These are phyloP conservation scores for Pseudohalonectria lignicola DNA, from an alignment of 2,329 filamentous ascomycete genomes.

Conservation along the genomic window DNA sequence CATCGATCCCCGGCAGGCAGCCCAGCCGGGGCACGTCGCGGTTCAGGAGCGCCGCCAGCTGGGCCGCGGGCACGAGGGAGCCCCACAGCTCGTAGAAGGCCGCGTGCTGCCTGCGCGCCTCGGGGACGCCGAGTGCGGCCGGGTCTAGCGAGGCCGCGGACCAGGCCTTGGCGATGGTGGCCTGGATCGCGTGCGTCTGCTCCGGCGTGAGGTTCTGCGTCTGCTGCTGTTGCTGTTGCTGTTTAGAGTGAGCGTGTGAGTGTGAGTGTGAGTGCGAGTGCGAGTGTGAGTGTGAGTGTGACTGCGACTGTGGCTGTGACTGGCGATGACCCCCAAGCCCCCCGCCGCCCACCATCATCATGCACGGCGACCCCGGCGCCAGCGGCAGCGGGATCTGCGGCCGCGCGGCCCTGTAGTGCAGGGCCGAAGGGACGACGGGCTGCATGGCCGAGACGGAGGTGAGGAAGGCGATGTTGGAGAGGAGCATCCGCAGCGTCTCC, in stretches of 20 bases:
- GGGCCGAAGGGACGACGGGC: slow-evolving; percentile 29
- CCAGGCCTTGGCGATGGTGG: slow-evolving; percentile 32
- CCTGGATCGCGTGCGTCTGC: slow-evolving; percentile 27
- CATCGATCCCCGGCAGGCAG: slow-evolving; percentile 24
- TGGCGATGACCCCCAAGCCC: slow-evolving; percentile 4
- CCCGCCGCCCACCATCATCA: not conserved
- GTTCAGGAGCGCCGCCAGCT: slow-evolving; percentile 33
- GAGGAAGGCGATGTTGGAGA: slow-evolving; percentile 31
- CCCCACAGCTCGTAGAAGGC: slow-evolving; percentile 41
- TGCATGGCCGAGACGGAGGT: slow-evolving; percentile 34
- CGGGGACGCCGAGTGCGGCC: slow-evolving; percentile 23
- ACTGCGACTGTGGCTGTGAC: not conserved
- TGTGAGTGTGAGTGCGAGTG: not conserved
- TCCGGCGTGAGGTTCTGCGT: slow-evolving; percentile 20
- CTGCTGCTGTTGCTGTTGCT: slow-evolving; percentile 4
- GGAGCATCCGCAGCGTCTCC: slow-evolving; percentile 32
- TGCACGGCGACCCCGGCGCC: slow-evolving; percentile 3
- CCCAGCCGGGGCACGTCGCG: slow-evolving; percentile 24
- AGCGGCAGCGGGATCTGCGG: slow-evolving; percentile 29
- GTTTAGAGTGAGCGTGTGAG: no score
- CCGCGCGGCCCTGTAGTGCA: slow-evolving; percentile 25
- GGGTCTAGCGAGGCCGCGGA: slow-evolving; percentile 27
- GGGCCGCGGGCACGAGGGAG: slow-evolving; percentile 34
- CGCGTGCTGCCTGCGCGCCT: slow-evolving; percentile 29
- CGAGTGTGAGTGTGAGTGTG: not conserved